Conservation (phyloP, 352 stramenopile species). For the Phytopythium delawarense region DNA sequence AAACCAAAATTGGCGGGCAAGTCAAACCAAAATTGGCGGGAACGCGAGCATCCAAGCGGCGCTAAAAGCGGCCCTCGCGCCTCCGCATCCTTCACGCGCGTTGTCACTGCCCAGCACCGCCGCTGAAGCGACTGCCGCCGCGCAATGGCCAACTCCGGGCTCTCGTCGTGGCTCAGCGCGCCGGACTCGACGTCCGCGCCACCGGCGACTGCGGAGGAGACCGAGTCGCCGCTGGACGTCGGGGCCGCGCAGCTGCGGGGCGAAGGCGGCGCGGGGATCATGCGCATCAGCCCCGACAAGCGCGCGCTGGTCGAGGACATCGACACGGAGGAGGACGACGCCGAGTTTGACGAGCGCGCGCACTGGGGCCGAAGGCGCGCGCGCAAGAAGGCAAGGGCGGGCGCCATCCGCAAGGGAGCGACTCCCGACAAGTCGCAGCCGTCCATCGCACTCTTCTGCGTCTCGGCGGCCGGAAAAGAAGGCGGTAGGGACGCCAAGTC, state of each 20-base stretch:
- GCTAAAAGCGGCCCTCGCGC: not conserved
- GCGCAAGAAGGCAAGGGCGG: constrained; percentile 28
- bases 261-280: constrained; percentile 34
- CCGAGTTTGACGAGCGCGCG: constrained; percentile 63
- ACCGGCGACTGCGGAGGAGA: not conserved
- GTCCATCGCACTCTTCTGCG: constrained; percentile 63
- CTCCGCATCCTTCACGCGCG: not conserved
- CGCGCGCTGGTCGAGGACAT: constrained; percentile 55
- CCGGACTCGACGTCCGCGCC: constrained; percentile 5
- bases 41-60: not conserved
- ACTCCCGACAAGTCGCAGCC: constrained; percentile 42
- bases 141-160: constrained; percentile 24
- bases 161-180: constrained; percentile 39
- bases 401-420: constrained; percentile 3
- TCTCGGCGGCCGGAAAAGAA: constrained; percentile 7
- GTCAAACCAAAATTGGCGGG: constrained; percentile 1
- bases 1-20: not conserved
- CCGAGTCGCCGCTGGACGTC: constrained; percentile 37
- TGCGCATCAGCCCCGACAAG: constrained; percentile 49
- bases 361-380: constrained; percentile 49
- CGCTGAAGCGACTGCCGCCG: not conserved
- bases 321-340: constrained; percentile 67
- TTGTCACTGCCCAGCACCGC: not conserved
- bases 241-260: constrained; percentile 30
- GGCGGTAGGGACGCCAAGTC: not conserved